These are phyloP conservation scores for Candolleomyces efflorescens DNA, from an alignment of 768 basidiomycete species.

Conservation along the genomic window DNA sequence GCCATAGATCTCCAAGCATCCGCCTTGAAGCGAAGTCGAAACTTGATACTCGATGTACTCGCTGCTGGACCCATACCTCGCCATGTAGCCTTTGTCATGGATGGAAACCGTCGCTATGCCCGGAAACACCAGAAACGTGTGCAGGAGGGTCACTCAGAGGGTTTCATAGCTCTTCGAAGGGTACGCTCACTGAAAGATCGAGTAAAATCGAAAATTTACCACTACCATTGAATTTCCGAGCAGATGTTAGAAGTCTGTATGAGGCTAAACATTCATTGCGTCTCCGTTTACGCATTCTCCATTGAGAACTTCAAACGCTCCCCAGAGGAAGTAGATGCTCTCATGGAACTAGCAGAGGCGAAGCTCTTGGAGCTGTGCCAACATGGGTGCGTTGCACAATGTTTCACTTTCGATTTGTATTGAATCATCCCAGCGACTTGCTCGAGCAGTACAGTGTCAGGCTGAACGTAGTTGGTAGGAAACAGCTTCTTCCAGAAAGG, in stretches of 20 bases:
- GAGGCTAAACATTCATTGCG: slow-evolving; percentile 71
- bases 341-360: slow-evolving; percentile 82
- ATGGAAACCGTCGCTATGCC: slow-evolving; percentile 93
- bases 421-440: slow-evolving; percentile 50
- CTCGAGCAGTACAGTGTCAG: slow-evolving; percentile 80
- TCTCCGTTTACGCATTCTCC: slow-evolving; percentile 96
- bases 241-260: slow-evolving; percentile 87
- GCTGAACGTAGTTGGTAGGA: slow-evolving; percentile 77
- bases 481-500: slow-evolving; percentile 67
- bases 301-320: slow-evolving; percentile 96
- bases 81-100: slow-evolving; percentile 96
- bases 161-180: slow-evolving; percentile 73
- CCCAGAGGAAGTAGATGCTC: slow-evolving; percentile 76
- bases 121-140: slow-evolving; percentile 60
- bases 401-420: not conserved
- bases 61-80: slow-evolving; percentile 79
- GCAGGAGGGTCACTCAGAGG: slow-evolving; percentile 77
- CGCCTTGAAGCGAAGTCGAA: slow-evolving; percentile 21
- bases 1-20: not conserved
- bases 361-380: slow-evolving; percentile 74
- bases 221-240: not conserved
- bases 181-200: slow-evolving; percentile 42
- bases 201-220: not conserved
- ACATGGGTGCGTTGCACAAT: slow-evolving; percentile 61
- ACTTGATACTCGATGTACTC: slow-evolving; percentile 61